phyloP scores from a whole-genome alignment of 2,329 filamentous ascomycete species.

The Penicillium sumatraense region DNA sequence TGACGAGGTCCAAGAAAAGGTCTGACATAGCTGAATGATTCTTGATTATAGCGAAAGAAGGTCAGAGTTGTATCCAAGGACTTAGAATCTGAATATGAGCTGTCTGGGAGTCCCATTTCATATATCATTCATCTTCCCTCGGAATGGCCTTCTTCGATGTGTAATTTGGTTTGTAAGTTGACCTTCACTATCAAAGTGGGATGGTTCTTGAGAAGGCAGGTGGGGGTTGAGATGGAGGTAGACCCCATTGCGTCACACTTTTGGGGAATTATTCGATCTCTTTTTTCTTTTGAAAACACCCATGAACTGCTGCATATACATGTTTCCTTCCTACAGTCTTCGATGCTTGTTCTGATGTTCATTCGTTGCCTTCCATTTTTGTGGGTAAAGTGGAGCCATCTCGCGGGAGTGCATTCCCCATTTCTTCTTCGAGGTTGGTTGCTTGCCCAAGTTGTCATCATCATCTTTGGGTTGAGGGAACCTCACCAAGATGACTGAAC shows the following conservation, averaged over 20 bases:
- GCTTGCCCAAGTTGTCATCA: neutral
- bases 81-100: neutral
- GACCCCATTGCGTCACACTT: neutral
- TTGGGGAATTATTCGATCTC: neutral
- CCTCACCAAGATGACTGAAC: neutral
- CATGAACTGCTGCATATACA: neutral
- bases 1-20: slow-evolving; percentile 59
- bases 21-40: slow-evolving; percentile 12
- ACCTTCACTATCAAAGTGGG: too few species aligned
- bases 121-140: neutral
- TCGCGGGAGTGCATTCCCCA: neutral
- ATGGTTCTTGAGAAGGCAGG: neutral
- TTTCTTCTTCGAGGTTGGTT: neutral
- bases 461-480: neutral
- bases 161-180: neutral
- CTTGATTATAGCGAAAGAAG: neutral
- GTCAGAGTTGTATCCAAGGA: neutral
- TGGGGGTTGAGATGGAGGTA: neutral
- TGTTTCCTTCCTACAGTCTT: neutral
- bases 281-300: neutral
- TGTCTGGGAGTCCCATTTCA: neutral
- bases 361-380: neutral
- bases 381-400: neutral
- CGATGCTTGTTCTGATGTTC: neutral
- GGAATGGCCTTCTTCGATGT: neutral